Percentiles rank a stretch among this genome's conserved stretches.
Evolutionary conservation across 2,329 filamentous ascomycete genomes (phyloP).

Genomic region (Phoma sp.): DNA sequence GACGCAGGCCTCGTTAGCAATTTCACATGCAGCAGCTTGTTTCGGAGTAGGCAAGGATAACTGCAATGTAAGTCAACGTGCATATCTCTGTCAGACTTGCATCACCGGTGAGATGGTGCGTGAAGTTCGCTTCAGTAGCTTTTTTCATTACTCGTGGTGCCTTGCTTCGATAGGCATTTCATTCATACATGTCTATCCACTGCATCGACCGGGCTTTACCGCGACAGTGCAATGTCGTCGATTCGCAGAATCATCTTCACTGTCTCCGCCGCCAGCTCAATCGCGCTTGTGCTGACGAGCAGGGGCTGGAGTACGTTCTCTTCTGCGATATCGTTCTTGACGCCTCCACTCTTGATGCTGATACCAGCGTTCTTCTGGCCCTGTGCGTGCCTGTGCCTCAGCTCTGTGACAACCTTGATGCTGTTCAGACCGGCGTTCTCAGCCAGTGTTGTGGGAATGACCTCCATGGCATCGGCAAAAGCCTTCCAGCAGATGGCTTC

Average conservation of each 20-base stretch:
- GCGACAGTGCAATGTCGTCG: constrained; percentile 67
- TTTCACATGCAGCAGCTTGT: background rate
- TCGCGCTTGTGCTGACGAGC: constrained; percentile 94
- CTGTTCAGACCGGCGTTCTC: constrained; percentile 98
- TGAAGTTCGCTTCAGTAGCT: constrained; percentile 9
- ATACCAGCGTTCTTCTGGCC: constrained; percentile 96
- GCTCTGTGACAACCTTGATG: constrained; percentile 97
- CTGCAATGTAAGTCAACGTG: background rate
- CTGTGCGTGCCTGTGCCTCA: constrained; percentile 91
- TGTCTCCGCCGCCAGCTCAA: constrained; percentile 96
- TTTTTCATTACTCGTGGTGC: constrained; percentile 21
- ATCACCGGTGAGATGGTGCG: background rate
- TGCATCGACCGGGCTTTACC: constrained; percentile 30
- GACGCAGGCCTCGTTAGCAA: background rate
- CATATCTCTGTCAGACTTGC: background rate
- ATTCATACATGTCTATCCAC: constrained; percentile 5
- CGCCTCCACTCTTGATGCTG: constrained; percentile 96
- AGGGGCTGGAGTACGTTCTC: constrained; percentile 97
- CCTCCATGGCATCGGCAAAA: constrained; percentile 96
- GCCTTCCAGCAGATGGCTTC: constrained; percentile 99
- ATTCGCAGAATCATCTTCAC: constrained; percentile 91
- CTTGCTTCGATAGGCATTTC: constrained; percentile 6
- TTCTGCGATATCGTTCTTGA: constrained; percentile 95
- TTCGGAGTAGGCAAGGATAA: background rate
- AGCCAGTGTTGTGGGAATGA: constrained; percentile 93